phyloP scores from a whole-genome alignment of 2,329 filamentous ascomycete species.

The Ophiostoma angusticollis region DNA sequence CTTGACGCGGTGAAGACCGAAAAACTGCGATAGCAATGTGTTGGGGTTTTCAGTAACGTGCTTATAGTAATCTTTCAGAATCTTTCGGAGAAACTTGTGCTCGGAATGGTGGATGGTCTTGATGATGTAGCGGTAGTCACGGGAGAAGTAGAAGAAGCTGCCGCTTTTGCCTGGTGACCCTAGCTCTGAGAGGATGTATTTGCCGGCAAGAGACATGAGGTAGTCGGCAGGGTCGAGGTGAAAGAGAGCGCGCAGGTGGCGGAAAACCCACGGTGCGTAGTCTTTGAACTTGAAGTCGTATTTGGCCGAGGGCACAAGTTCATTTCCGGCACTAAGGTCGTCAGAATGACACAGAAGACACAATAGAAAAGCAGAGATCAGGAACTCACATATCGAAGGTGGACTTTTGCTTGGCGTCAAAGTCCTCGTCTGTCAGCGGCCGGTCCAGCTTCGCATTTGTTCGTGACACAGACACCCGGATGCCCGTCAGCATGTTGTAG shows the following conservation, averaged over 20 bases:
- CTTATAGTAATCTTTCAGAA: conserved; percentile 81
- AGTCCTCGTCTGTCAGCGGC: conserved; percentile 79
- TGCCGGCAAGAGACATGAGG: conserved; percentile 93
- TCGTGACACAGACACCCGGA: conserved; percentile 89
- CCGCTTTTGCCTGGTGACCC: conserved; percentile 96
- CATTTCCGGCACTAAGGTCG: conserved; percentile 91
- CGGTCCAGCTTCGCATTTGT: conserved; percentile 96
- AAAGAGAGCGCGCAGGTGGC: conserved; percentile 77
- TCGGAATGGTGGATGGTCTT: conserved; percentile 97
- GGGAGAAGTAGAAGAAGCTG: conserved; percentile 98
- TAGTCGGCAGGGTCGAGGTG: conserved; percentile 93
- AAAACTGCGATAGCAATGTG: conserved; percentile 94
- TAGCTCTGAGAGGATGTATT: conserved; percentile 95
- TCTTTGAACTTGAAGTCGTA: conserved; percentile 99
- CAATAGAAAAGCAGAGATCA: no score
- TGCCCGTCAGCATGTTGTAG: conserved; percentile 99
- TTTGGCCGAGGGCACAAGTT: conserved; percentile 92
- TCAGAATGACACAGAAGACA: no score
- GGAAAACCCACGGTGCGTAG: conserved; percentile 99
- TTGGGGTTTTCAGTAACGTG: conserved; percentile 92
- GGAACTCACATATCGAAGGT: conserved; percentile 99
- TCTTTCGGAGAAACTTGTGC: conserved; percentile 74
- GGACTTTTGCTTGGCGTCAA: conserved; percentile 90
- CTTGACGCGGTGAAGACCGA: conserved; percentile 93
- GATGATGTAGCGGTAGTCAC: conserved; percentile 99